Evolutionary conservation across 1,139 yeast genomes (phyloP).

Genomic region (Martiniozyma asiatica): DNA sequence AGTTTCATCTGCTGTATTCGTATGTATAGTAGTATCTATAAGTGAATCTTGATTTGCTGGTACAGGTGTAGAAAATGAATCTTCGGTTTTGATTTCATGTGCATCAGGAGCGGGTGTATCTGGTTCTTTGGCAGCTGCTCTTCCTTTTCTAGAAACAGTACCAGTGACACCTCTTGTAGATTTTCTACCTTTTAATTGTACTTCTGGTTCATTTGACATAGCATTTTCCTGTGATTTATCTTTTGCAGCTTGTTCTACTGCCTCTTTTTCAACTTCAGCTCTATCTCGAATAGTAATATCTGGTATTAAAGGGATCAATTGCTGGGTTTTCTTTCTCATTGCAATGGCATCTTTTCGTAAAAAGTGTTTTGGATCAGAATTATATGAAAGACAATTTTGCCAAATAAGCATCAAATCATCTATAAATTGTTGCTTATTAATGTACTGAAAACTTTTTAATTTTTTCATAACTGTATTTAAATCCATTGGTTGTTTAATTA

Average conservation of each 20-base stretch:
- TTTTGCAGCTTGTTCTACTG: constrained; percentile 44
- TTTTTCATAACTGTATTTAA: constrained; percentile 88
- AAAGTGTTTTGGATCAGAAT: constrained; percentile 91
- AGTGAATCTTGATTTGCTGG: not conserved
- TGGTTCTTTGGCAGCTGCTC: constrained; percentile 25
- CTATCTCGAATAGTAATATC: constrained; percentile 73
- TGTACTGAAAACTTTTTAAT: constrained; percentile 67
- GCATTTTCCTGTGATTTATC: constrained; percentile 45
- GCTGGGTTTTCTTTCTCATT: constrained; percentile 81
- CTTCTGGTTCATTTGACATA: constrained; percentile 18
- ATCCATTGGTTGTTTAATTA: constrained; percentile 94
- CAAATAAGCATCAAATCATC: constrained; percentile 91
- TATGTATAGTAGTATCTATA: constrained; percentile 3
- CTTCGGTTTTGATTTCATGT: constrained; percentile 14
- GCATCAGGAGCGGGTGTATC: constrained; percentile 22
- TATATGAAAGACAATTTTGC: constrained; percentile 87
- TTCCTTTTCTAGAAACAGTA: constrained; percentile 14
- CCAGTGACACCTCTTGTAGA: constrained; percentile 21
- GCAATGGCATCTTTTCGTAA: constrained; percentile 87
- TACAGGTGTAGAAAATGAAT: not conserved
- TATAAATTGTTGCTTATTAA: constrained; percentile 77
- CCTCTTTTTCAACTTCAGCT: constrained; percentile 78
- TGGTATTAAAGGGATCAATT: constrained; percentile 75
- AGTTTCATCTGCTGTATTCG: constrained; percentile 1
- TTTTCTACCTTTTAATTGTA: constrained; percentile 62